These are phyloP conservation scores for Inga laurina DNA, from an alignment of 306 rosid genomes.

Conservation along the genomic window DNA sequence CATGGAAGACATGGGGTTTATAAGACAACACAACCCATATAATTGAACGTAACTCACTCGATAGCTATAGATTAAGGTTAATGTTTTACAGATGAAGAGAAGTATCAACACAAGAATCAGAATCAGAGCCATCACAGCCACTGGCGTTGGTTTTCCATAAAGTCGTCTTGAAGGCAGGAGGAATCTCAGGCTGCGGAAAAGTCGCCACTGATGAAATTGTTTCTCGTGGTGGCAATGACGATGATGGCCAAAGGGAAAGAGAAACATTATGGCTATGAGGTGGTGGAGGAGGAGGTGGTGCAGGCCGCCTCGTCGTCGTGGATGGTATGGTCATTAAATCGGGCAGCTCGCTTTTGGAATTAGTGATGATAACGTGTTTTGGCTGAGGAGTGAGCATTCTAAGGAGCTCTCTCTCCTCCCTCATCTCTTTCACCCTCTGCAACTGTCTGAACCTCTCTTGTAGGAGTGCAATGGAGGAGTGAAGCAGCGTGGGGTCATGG, in stretches of 20 bases:
- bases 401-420: slow-evolving; percentile 73
- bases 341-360: slow-evolving; percentile 20
- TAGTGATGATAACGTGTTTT: slow-evolving; percentile 31
- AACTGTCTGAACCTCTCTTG: slow-evolving; percentile 94
- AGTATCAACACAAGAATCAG: slow-evolving; percentile 75
- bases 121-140: slow-evolving; percentile 26
- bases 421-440: slow-evolving; percentile 85
- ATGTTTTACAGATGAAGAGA: slow-evolving; percentile 82
- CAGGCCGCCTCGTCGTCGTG: background rate
- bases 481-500: slow-evolving; percentile 43
- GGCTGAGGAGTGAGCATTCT: slow-evolving; percentile 37
- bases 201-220: background rate
- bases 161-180: slow-evolving; percentile 34
- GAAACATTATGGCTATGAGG: slow-evolving; percentile 33
- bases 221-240: background rate
- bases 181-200: slow-evolving; percentile 8
- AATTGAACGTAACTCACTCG: background rate
- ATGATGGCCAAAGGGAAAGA: slow-evolving; percentile 56
- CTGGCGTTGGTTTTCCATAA: slow-evolving; percentile 32
- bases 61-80: background rate
- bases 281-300: slow-evolving; percentile 3
- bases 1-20: background rate
- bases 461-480: slow-evolving; percentile 88
- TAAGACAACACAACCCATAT: background rate
- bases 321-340: slow-evolving; percentile 32